Percentiles rank a stretch among this genome's conserved stretches.
These are phyloP conservation scores for Alectoria sarmentosa DNA, from an alignment of 495 filamentous ascomycete species.

Conservation along the genomic window DNA sequence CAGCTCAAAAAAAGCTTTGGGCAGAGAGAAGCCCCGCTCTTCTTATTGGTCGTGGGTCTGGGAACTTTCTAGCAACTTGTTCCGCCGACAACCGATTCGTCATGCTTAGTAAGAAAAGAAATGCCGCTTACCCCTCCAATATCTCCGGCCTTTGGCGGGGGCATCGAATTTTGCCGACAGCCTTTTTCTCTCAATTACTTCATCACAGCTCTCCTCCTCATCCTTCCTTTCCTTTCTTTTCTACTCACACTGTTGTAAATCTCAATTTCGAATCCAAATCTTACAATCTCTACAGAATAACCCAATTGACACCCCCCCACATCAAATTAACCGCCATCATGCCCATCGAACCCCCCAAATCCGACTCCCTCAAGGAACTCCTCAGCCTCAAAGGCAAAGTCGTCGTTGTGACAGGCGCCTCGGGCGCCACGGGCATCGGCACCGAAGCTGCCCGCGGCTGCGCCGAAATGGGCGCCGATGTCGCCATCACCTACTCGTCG, in stretches of 20 bases:
- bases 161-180: not conserved
- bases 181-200: not conserved
- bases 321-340: slow-evolving; percentile 27
- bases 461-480: slow-evolving; percentile 64
- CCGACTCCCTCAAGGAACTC: slow-evolving; percentile 53
- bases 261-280: not conserved
- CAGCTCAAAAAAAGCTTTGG: too few species aligned
- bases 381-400: slow-evolving; percentile 69
- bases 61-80: too few species aligned
- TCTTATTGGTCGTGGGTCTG: too few species aligned
- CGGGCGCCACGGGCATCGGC: slow-evolving; percentile 61
- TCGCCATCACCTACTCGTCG: slow-evolving; percentile 63
- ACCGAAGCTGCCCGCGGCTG: slow-evolving; percentile 66
- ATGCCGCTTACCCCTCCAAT: not conserved
- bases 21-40: too few species aligned
- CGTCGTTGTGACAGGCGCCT: slow-evolving; percentile 64
- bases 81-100: not conserved
- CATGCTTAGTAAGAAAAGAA: not conserved
- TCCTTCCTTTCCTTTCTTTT: not conserved
- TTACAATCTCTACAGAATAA: not conserved
- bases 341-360: slow-evolving; percentile 52
- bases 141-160: not conserved
- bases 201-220: not conserved
- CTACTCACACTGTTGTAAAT: not conserved
- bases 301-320: not conserved